Evolutionary conservation across 495 filamentous ascomycete species (phyloP), one percentile per base, ranked within the genome.

Genomic region (Physcia stellaris): DNA sequence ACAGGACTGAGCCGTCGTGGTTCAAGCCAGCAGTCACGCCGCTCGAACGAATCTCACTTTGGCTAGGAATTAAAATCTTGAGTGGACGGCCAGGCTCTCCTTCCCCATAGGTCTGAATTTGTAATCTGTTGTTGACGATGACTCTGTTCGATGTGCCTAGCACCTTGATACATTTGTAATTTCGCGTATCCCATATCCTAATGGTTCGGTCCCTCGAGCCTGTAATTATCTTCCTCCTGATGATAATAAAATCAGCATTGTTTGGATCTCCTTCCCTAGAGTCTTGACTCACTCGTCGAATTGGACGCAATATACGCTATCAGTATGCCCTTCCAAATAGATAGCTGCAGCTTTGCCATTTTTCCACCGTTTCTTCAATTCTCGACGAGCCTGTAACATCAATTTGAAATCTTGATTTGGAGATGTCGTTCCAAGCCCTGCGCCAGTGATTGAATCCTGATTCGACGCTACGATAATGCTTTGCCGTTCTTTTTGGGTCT

Each of bases 301-400:
- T 54, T 96, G 90, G 27, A 88, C 75, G 56, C 90, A 96, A 59
- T 98, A 98, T 18, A 98, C 87, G 45, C 84, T 94, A 56, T 96
- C 90, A 9, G 72, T 72, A 51, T 98, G 90, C 1, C 92, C 90
- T 51, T 88, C 81, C 13, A 96, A 64, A 55, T 93, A 94, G 37
- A 92, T 79, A 0, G 83, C 77, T 29, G 75, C 79, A 18, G 83
- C 81, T 37, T 76, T 71, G 42, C 83, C 80, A 29, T 75, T 58
- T 43, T 72, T 73, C 90, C 90, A 98, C 33, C 80, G 75, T 34
- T 68, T 61, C 39, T 86, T 77, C 20, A 98, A 68, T 39, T 79
- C 68, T 33, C 74, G 68, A 35, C 82, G 77, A 27, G 79, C 79
- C 44, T 73, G 61, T 56, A 83, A 92, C 60, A 94, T 82, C 39